Percentiles rank a stretch among this genome's conserved stretches.
Evolutionary conservation across 352 stramenopile species (phyloP).

Genomic region (Elongisporangium undulatum): DNA sequence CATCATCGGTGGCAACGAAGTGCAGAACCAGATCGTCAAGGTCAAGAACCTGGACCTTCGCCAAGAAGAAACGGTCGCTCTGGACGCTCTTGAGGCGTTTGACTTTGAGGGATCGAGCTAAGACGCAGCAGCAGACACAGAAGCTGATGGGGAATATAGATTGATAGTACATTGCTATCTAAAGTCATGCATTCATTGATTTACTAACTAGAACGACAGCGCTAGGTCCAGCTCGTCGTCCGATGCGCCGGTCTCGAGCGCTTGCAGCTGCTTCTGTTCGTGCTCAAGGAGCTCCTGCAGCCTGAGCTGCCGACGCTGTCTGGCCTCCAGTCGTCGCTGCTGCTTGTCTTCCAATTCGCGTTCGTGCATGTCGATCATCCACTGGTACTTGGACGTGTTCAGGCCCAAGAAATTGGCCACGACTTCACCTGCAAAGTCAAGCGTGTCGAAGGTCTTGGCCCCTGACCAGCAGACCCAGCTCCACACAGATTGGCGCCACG

Average conservation of each 20-base stretch:
- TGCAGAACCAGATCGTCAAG: constrained; percentile 53
- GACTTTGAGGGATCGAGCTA: constrained; percentile 17
- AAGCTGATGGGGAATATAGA: neutral
- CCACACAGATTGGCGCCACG: constrained; percentile 16
- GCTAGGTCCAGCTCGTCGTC: neutral
- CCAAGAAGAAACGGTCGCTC: constrained; percentile 40
- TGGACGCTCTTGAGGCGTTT: constrained; percentile 21
- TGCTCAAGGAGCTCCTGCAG: constrained; percentile 64
- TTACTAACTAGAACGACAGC: neutral
- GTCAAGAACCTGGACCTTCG: constrained; percentile 74
- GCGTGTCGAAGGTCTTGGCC: constrained; percentile 52
- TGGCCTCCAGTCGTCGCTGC: constrained; percentile 46
- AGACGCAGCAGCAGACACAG: neutral
- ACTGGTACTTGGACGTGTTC: constrained; percentile 83
- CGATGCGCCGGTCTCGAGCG: constrained; percentile 37
- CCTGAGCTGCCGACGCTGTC: constrained; percentile 57
- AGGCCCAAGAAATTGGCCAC: constrained; percentile 77
- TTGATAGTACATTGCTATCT: neutral
- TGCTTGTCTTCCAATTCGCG: constrained; percentile 63
- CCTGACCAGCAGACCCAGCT: constrained; percentile 65
- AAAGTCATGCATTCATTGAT: neutral
- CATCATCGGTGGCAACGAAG: constrained; percentile 69
- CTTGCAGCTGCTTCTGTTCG: constrained; percentile 62
- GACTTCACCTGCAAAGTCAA: constrained; percentile 82
- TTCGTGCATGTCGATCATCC: constrained; percentile 72